Evolutionary conservation across 306 rosid genomes (phyloP).

Genomic region (Boehmeria nivea): DNA sequence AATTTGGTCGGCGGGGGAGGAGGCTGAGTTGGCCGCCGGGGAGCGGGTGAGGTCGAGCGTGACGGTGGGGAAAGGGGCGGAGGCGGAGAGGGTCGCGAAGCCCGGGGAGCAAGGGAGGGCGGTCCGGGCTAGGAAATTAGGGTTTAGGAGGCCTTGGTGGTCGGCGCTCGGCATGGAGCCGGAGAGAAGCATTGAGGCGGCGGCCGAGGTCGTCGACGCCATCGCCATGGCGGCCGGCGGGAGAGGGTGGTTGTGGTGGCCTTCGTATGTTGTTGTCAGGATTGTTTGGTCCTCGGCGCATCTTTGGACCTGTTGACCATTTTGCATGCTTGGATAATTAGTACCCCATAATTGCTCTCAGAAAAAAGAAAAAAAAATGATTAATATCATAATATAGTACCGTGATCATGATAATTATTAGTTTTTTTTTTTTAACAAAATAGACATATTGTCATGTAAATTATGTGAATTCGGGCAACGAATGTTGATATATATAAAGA

Average conservation of each 20-base stretch:
- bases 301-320: conserved; percentile 55
- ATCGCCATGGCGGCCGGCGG: conserved; percentile 64
- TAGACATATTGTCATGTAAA: too few species aligned
- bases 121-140: conserved; percentile 29
- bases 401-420: too few species aligned
- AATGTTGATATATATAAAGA: too few species aligned
- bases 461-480: too few species aligned
- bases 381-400: too few species aligned
- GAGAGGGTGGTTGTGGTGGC: conserved; percentile 74
- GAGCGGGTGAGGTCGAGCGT: conserved; percentile 55
- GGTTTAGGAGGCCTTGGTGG: conserved; percentile 28
- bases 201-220: conserved; percentile 68
- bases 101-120: conserved; percentile 30
- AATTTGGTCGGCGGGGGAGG: conserved; percentile 4
- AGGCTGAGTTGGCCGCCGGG: conserved; percentile 8
- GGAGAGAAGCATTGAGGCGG: conserved; percentile 66
- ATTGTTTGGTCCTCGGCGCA: conserved; percentile 63
- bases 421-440: too few species aligned
- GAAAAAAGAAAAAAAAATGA: too few species aligned
- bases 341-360: too few species aligned
- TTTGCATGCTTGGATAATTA: too few species aligned
- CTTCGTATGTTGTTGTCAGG: conserved; percentile 66
- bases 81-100: conserved; percentile 60
- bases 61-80: conserved; percentile 77
- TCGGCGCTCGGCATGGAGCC: conserved; percentile 61